phyloP scores from a whole-genome alignment of 2,329 filamentous ascomycete genomes.

The Colletotrichum cuscutae region DNA sequence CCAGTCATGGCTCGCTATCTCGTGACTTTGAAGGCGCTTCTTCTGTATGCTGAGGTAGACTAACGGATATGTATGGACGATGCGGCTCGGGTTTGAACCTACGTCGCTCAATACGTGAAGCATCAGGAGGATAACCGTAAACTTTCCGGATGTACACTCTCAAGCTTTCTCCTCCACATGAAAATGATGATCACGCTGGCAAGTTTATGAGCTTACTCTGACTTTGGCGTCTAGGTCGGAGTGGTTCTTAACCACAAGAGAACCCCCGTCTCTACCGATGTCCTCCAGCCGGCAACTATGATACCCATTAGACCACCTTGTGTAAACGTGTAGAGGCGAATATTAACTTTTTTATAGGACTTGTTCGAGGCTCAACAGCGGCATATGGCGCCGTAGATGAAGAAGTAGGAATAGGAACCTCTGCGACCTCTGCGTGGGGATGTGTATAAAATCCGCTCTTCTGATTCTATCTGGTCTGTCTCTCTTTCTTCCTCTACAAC shows the following conservation, averaged over 20 bases:
- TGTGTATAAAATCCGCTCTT: neutral
- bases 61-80: neutral
- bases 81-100: neutral
- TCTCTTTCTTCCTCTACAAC: neutral
- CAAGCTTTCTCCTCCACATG: neutral
- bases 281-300: neutral
- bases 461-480: neutral
- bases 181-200: neutral
- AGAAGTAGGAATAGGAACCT: neutral
- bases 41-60: neutral
- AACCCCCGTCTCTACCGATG: neutral
- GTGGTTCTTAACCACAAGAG: neutral
- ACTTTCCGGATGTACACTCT: neutral
- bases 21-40: neutral
- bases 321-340: neutral
- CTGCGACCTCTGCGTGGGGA: neutral
- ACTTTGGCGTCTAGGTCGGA: neutral
- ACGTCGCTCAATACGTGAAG: neutral
- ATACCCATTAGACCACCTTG: neutral
- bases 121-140: neutral
- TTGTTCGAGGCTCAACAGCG: neutral
- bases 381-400: neutral
- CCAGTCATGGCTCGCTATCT: neutral
- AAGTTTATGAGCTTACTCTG: neutral
- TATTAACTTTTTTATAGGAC: neutral